Evolutionary conservation across 805 yeast species (phyloP), one percentile per base, ranked within the genome.

Genomic region (Yarrowia sp.): DNA sequence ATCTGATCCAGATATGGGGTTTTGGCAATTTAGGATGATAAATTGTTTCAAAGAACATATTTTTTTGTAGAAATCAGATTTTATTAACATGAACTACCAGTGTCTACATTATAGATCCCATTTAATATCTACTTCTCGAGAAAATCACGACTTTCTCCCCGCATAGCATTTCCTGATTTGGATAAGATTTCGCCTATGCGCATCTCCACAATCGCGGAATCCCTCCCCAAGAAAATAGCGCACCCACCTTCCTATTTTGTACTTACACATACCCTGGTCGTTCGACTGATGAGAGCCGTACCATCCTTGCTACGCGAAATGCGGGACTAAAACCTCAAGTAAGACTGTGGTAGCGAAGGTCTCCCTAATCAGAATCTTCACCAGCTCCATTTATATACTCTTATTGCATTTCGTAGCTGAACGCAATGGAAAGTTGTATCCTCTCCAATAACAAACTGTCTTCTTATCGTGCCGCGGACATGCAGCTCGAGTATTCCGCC

Each of bases 101-200:
- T n/a, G n/a, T n/a, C n/a, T n/a, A n/a, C n/a, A n/a, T n/a, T n/a
- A n/a, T n/a, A n/a, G n/a, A n/a, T n/a, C 14, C 11, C 12, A 6
- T 30, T 17, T 24, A 4, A 8, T 21, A 14, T 21, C 12, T 3
- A 14, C 35, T 9, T 14, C 14, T 2, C 7, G 38, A 4, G 22
- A 9, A 32, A 32, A 12, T 3, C 11, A 3, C 14, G 2, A 5
- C 2, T 4, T 51, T 14, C 6, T 11, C 5, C 3, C 58, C 61
- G 61, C 61, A 54, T 54, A 54, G 61, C 35, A 36, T 38, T 54
- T 54, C 61, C 61, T 54, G 46, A 54, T 54, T 54, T 38, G 61
- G 46, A 52, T 24, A 36, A 54, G 58, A 33, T 51, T 33, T 21
- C 58, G 58, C 58, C 36, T 33, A 22, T 33, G 58, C 58, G 58